A percentile compares a stretch with the other conserved stretches of the same genome.
Conservation (phyloP, 176 grass and related monocot species). For the Rhipidocladum racemiflorum region DNA sequence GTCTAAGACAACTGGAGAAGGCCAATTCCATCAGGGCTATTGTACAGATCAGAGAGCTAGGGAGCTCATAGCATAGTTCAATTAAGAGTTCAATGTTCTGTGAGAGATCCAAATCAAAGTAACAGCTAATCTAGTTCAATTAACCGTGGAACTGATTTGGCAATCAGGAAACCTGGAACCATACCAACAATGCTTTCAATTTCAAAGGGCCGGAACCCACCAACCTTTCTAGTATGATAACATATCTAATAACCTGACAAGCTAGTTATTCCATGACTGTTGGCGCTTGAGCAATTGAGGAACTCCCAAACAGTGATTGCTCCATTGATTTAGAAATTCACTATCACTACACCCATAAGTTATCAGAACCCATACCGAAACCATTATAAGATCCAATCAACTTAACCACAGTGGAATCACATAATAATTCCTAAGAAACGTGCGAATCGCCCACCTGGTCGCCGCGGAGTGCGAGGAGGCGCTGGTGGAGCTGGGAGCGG, state of each 20-base stretch:
- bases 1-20: not conserved
- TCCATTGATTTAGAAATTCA: not conserved
- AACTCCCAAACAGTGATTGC: not conserved
- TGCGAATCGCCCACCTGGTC: slow-evolving; percentile 38
- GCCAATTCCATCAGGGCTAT: not conserved
- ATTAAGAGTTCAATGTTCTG: not conserved
- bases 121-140: not conserved
- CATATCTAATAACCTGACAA: not conserved
- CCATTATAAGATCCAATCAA: not conserved
- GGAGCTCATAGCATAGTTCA: slow-evolving; percentile 9
- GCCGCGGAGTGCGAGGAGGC: slow-evolving; percentile 52
- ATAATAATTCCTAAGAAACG: not conserved
- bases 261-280: not conserved
- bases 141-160: not conserved
- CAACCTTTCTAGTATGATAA: not conserved
- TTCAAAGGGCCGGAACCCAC: not conserved
- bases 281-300: not conserved
- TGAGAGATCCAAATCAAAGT: not conserved
- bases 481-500: slow-evolving; percentile 61
- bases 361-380: not conserved
- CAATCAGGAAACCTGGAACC: not conserved
- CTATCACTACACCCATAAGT: not conserved
- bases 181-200: not conserved
- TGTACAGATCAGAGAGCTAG: not conserved
- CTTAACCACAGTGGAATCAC: not conserved